phyloP scores from a whole-genome alignment of 2,329 filamentous ascomycete genomes.

The Venturia asperata region DNA sequence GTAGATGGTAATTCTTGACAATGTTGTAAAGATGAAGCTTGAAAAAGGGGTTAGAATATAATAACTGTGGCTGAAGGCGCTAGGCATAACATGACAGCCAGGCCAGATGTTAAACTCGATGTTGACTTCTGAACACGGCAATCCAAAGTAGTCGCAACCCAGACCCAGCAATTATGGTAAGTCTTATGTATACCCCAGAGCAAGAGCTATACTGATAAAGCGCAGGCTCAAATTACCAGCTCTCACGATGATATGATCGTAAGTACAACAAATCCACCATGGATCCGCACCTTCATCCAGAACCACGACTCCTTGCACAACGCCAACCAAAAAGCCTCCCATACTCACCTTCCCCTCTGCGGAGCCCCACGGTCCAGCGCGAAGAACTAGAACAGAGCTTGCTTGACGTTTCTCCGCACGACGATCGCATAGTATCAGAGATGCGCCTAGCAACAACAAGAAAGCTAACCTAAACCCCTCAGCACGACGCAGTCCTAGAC shows the following conservation, averaged over 20 bases:
- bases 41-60: not conserved
- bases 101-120: not conserved
- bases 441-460: slow-evolving; percentile 13
- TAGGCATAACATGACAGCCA: not conserved
- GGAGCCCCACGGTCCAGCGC: not conserved
- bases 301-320: not conserved
- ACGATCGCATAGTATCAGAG: not conserved
- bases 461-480: slow-evolving; percentile 24
- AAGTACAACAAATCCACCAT: slow-evolving; percentile 41
- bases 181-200: not conserved
- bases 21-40: not conserved
- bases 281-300: slow-evolving; percentile 18
- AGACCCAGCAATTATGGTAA: slow-evolving; percentile 4
- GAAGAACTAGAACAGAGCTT: not conserved
- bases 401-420: not conserved
- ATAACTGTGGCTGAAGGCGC: not conserved
- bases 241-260: slow-evolving; percentile 99
- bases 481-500: slow-evolving; percentile 96
- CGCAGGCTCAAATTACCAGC: slow-evolving; percentile 68
- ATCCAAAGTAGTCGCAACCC: not conserved
- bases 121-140: not conserved
- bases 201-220: not conserved
- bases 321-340: slow-evolving; percentile 12
- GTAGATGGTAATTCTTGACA: no score
- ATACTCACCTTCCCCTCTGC: not conserved